Evolutionary conservation across 2,329 filamentous ascomycete species (phyloP), one percentile per base, ranked within the genome.

Genomic region (Cytospora leucostoma): DNA sequence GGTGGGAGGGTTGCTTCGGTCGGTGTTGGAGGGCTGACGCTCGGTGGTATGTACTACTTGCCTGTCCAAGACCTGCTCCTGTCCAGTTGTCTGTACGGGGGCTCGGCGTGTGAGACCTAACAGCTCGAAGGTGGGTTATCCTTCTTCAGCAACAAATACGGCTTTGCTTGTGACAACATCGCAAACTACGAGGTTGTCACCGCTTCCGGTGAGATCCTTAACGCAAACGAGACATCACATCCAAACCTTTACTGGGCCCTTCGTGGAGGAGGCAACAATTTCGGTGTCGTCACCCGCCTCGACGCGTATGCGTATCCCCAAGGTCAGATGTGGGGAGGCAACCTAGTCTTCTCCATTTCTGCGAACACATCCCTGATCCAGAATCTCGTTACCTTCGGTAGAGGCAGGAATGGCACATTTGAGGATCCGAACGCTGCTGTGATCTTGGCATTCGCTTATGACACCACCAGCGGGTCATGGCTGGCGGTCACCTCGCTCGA

Each of bases 221-320:
- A 72, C 2, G 82, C 80, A 3, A 78, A 74, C 10, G 72, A 70
- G 3, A 70, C 72, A 2, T 67, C 78, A 27, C 76, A 85, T 62
- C 64, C 75, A 0, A 83, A 86, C 60, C 74, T 88, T 2, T 86
- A 82, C 73, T 86, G 83, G 81, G 85, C 84, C 3, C 75, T 86
- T 1, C 56, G 56, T 19, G 56, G 56, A 5, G 56, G 40, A 17
- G 56, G 56, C 17, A 58, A 58, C 32, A 86, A 80, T 53, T 87
- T 83, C 66, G 84, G 80, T 19, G 75, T 87, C 3, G 81, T 87
- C 6, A 75, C 78, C 11, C 81, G 80, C 17, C 77, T 86, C 71
- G 70, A 70, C 10, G 76, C 77, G 0, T 73, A 76, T 56, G 69
- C 73, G 1, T 74, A 66, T 44, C 66, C 65, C 2, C 60, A 71